phyloP scores from a whole-genome alignment of 257 asterid species.

The Anisodus acutangulus region DNA sequence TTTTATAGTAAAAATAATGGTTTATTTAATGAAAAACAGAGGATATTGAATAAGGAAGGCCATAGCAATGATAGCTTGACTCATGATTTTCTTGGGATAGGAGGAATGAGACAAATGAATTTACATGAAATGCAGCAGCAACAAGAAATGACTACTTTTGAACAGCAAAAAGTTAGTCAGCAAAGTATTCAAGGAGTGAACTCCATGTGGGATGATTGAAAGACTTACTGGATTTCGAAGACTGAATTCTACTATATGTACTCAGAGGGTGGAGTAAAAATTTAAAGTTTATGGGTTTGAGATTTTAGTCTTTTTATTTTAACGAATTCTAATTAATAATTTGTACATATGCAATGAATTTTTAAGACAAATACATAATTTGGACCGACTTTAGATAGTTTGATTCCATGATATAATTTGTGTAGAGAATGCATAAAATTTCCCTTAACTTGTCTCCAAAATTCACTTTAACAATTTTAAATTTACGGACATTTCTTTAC shows the following conservation, averaged over 20 bases:
- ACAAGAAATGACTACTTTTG: constrained; percentile 30
- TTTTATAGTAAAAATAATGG: not conserved
- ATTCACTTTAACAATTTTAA: no score
- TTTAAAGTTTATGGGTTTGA: not conserved
- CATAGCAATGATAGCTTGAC: constrained; percentile 28
- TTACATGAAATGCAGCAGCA: constrained; percentile 34
- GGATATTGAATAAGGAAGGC: not conserved
- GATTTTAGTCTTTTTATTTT: not conserved
- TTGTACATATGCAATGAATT: not conserved
- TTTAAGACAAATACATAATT: not conserved
- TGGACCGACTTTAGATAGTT: not conserved
- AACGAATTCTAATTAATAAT: not conserved
- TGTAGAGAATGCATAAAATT: not conserved
- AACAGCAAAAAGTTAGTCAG: constrained; percentile 21
- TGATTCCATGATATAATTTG: not conserved
- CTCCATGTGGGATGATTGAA: constrained; percentile 29
- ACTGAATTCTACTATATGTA: not conserved
- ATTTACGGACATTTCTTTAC: no score
- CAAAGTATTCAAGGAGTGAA: constrained; percentile 8
- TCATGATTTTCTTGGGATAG: constrained; percentile 34
- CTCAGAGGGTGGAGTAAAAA: not conserved
- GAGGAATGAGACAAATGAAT: constrained; percentile 17
- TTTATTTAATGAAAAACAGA: not conserved
- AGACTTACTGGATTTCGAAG: not conserved
- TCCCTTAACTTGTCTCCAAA: no score